phyloP scores from a whole-genome alignment of 2,329 filamentous ascomycete genomes.

The Colletotrichum tamarilloi region DNA sequence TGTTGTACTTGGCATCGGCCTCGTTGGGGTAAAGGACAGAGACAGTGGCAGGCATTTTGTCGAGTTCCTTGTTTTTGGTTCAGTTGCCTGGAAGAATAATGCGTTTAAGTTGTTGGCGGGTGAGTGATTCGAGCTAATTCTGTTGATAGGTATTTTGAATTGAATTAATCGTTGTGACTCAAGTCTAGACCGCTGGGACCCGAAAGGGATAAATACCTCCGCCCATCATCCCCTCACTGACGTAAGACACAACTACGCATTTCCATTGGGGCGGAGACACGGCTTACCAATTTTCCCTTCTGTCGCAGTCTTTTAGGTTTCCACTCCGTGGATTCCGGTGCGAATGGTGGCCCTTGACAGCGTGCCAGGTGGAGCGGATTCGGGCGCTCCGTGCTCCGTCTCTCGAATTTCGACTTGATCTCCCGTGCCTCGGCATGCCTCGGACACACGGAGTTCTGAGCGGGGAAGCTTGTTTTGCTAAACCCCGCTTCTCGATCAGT shows the following conservation, averaged over 20 bases:
- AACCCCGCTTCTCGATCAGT: neutral
- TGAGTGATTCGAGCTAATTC: neutral
- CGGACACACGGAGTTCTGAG: neutral
- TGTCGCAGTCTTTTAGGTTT: neutral
- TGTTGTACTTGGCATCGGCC: slow-evolving; percentile 35
- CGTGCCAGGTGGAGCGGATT: neutral
- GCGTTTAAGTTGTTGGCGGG: neutral
- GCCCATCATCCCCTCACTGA: slow-evolving; percentile 21
- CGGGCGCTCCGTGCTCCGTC: neutral
- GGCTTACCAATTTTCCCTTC: slow-evolving; percentile 22
- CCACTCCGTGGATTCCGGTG: slow-evolving; percentile 17
- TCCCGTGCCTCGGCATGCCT: slow-evolving; percentile 1
- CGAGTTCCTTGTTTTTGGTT: neutral
- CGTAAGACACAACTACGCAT: neutral
- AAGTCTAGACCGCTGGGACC: neutral
- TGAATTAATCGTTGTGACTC: neutral
- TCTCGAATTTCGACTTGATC: neutral
- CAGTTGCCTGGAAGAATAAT: neutral
- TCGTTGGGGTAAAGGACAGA: slow-evolving; percentile 39
- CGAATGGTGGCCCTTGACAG: slow-evolving; percentile 8
- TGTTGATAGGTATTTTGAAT: neutral
- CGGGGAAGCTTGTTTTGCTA: too few species aligned
- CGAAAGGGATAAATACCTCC: slow-evolving; percentile 10
- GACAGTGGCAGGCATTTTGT: slow-evolving; percentile 29
- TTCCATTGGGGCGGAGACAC: neutral